These are phyloP conservation scores for Pichia sp. DNA, from an alignment of 1,139 yeast genomes.

Conservation along the genomic window DNA sequence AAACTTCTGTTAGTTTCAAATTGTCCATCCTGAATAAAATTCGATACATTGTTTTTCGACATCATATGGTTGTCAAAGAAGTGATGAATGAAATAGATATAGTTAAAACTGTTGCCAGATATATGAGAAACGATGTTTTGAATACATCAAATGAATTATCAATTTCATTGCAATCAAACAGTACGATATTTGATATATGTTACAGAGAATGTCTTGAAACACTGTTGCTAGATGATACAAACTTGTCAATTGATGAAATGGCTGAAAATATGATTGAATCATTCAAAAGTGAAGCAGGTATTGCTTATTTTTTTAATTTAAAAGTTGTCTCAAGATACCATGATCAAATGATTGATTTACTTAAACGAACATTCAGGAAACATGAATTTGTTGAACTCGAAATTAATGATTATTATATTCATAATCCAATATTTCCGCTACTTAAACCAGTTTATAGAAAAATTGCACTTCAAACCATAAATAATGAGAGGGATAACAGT, in stretches of 20 bases:
- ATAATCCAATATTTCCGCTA: slow-evolving; percentile 25
- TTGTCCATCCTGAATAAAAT: slow-evolving; percentile 12
- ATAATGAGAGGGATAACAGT: slow-evolving; percentile 1
- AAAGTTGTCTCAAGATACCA: slow-evolving; percentile 14
- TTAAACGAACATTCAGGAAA: slow-evolving; percentile 19
- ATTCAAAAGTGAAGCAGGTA: slow-evolving; percentile 2
- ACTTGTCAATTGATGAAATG: slow-evolving; percentile 2
- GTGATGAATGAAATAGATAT: slow-evolving; percentile 3
- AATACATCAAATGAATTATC: background rate
- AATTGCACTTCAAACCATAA: slow-evolving; percentile 11
- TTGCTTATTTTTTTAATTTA: slow-evolving; percentile 10
- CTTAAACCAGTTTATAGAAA: slow-evolving; percentile 18
- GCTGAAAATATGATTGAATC: background rate
- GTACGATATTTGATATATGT: slow-evolving; percentile 1
- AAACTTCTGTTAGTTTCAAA: slow-evolving; percentile 7
- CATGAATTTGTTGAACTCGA: slow-evolving; percentile 9
- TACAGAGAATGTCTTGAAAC: slow-evolving; percentile 5
- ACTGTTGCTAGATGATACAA: background rate
- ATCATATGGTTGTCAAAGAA: slow-evolving; percentile 6
- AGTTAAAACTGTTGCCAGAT: background rate
- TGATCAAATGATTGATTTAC: slow-evolving; percentile 18
- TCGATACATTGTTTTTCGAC: slow-evolving; percentile 6
- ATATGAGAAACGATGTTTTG: slow-evolving; percentile 5
- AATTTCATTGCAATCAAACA: slow-evolving; percentile 4
- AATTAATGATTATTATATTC: slow-evolving; percentile 20